phyloP scores from a whole-genome alignment of 257 asterid genomes.

The Solanum lignicaule region DNA sequence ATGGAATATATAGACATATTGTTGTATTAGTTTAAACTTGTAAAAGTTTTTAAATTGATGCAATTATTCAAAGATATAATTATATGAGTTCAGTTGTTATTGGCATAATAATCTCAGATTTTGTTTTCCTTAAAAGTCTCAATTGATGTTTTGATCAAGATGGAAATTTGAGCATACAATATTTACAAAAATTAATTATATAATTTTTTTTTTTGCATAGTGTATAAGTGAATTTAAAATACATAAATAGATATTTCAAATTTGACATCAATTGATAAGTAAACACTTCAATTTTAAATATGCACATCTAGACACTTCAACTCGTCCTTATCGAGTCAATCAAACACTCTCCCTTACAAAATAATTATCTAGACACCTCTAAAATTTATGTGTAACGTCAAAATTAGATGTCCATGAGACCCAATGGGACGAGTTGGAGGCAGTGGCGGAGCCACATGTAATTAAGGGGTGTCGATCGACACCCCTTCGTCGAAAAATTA shows the following conservation, averaged over 20 bases:
- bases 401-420: neutral
- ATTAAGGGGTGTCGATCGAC: too few relatives aligned
- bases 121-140: neutral
- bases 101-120: neutral
- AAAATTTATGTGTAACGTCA: neutral
- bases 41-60: neutral
- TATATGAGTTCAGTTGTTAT: neutral
- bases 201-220: too few relatives aligned
- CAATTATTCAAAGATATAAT: neutral
- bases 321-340: too few relatives aligned
- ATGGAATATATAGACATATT: neutral
- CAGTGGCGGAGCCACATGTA: too few relatives aligned
- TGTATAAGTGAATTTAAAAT: neutral
- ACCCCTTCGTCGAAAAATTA: too few relatives aligned
- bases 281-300: too few relatives aligned
- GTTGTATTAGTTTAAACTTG: neutral
- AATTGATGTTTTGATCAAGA: neutral
- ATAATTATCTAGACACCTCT: neutral
- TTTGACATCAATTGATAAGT: neutral
- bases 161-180: neutral
- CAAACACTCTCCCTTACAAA: too few relatives aligned
- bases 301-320: too few relatives aligned
- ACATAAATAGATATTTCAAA: neutral
- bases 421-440: fast-evolving
- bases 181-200: neutral